Conservation (phyloP, 2,329 filamentous ascomycete genomes). For the Phaeoacremonium minimum region DNA sequence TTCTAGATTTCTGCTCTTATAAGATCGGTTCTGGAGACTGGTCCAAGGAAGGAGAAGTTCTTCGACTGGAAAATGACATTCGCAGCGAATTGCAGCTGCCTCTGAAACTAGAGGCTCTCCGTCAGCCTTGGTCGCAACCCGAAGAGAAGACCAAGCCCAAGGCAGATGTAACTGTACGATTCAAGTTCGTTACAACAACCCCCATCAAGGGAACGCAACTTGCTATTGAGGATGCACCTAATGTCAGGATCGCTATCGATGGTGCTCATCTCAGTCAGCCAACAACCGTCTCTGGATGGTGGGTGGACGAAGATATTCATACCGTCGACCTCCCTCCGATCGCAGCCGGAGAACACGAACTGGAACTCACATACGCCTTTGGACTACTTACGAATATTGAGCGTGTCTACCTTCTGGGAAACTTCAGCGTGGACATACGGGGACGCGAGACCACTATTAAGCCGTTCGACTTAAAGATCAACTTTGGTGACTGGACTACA, state of each 20-base stretch:
- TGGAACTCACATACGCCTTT: constrained; percentile 18
- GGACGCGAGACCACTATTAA: constrained; percentile 5
- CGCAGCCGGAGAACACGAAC: constrained; percentile 12
- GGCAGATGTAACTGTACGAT: constrained; percentile 15
- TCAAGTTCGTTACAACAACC: constrained; percentile 16
- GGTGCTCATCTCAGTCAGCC: constrained; percentile 1
- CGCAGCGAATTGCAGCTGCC: constrained; percentile 16
- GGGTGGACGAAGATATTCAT: constrained; percentile 24
- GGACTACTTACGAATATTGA: constrained; percentile 21
- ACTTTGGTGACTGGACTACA: constrained; percentile 18
- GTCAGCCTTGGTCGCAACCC: constrained; percentile 20
- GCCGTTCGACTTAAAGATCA: constrained; percentile 6
- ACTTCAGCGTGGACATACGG: constrained; percentile 16
- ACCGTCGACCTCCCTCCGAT: constrained; percentile 14
- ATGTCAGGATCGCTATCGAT: constrained; percentile 16
- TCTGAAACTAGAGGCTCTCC: constrained; percentile 16
- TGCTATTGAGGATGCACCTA: constrained; percentile 18
- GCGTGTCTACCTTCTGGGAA: constrained; percentile 21
- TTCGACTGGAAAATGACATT: constrained; percentile 22
- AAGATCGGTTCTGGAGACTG: constrained; percentile 15
- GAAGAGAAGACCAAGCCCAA: constrained; percentile 12
- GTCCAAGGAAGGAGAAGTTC: constrained; percentile 17
- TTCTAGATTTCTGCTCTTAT: constrained; percentile 22
- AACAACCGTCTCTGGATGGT: constrained; percentile 13
- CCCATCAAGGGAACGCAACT: constrained; percentile 11